A percentile compares a stretch with the other conserved stretches of the same genome.
Conservation (phyloP, 2,329 filamentous ascomycete species). For the Trichoderma semiorbis region DNA sequence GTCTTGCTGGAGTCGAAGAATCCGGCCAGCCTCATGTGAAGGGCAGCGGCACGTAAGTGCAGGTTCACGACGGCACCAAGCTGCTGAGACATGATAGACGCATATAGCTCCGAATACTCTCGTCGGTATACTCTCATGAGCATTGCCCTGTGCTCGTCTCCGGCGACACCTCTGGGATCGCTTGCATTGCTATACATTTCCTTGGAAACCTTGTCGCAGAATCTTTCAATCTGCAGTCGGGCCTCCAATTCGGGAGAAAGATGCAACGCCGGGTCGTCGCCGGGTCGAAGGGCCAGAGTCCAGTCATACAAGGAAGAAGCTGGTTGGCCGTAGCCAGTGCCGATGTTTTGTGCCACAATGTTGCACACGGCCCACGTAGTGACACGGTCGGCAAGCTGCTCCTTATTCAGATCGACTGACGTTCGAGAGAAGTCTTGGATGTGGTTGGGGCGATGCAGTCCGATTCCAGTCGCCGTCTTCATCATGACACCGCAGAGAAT, state of each 20-base stretch:
- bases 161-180: slow-evolving; percentile 66
- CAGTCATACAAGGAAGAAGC: slow-evolving; percentile 75
- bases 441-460: slow-evolving; percentile 75
- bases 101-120: slow-evolving; percentile 61
- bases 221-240: slow-evolving; percentile 67
- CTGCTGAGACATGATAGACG: slow-evolving; percentile 55
- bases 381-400: slow-evolving; percentile 74
- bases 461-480: slow-evolving; percentile 80
- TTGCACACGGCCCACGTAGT: slow-evolving; percentile 84
- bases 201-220: slow-evolving; percentile 73
- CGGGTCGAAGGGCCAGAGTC: slow-evolving; percentile 61
- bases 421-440: slow-evolving; percentile 80
- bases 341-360: slow-evolving; percentile 75
- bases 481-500: slow-evolving; percentile 82
- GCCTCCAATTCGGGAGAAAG: slow-evolving; percentile 62
- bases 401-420: slow-evolving; percentile 69
- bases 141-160: slow-evolving; percentile 64
- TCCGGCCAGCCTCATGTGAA: slow-evolving; percentile 73
- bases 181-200: slow-evolving; percentile 76
- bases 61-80: slow-evolving; percentile 59
- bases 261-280: slow-evolving; percentile 57
- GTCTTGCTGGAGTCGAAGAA: slow-evolving; percentile 77
- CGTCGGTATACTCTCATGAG: slow-evolving; percentile 63
- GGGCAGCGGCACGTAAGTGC: slow-evolving; percentile 67
- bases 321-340: slow-evolving; percentile 80